Percentiles rank a stretch among this genome's conserved stretches.
Evolutionary conservation across 2,329 filamentous ascomycete genomes (phyloP).

Genomic region (Alternaria dauci): DNA sequence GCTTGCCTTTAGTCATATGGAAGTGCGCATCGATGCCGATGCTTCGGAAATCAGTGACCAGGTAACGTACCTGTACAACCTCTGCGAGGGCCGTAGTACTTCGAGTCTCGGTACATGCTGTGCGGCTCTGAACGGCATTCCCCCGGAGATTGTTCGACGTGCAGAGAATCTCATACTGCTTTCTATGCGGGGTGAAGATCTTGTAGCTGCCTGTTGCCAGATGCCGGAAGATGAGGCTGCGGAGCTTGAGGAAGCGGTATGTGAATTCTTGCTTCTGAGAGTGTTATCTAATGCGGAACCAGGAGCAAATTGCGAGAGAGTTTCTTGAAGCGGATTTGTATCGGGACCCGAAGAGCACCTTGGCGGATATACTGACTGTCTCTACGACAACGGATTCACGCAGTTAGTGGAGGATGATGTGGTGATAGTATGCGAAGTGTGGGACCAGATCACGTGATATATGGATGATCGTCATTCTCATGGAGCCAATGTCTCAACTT

Average conservation of each 20-base stretch:
- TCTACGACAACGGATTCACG: constrained; percentile 20
- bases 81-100: constrained; percentile 70
- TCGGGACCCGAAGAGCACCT: constrained; percentile 42
- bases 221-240: constrained; percentile 69
- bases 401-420: neutral
- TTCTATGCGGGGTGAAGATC: constrained; percentile 75
- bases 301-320: constrained; percentile 55
- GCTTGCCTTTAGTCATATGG: constrained; percentile 74
- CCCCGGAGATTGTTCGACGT: constrained; percentile 73
- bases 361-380: constrained; percentile 50
- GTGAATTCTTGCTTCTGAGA: constrained; percentile 24
- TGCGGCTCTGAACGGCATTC: constrained; percentile 86
- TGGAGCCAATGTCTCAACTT: neutral
- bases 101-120: constrained; percentile 88
- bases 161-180: constrained; percentile 77
- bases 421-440: neutral
- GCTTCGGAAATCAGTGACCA: constrained; percentile 65
- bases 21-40: constrained; percentile 67
- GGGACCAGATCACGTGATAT: neutral
- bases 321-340: constrained; percentile 53
- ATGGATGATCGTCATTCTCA: neutral
- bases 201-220: constrained; percentile 74
- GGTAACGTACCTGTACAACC: constrained; percentile 77
- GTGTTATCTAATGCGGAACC: constrained; percentile 11
- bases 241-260: constrained; percentile 73